Evolutionary conservation across 1,139 yeast species (phyloP), one percentile per base, ranked within the genome.

Genomic region (Sugiyamaella paludigena): DNA sequence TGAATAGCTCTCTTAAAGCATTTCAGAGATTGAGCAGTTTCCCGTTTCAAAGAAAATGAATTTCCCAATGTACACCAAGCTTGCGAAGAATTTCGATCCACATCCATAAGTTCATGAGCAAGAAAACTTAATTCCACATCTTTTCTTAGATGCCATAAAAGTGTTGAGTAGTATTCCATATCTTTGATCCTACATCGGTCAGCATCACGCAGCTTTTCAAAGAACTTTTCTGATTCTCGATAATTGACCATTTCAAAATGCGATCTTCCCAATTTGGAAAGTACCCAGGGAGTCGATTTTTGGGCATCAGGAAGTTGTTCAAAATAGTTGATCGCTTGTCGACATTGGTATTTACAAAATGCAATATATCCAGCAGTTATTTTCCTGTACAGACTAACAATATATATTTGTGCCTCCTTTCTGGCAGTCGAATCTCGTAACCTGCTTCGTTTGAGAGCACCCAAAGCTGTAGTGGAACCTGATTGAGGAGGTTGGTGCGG

Each of bases 1-100:
- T 80, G 80, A 2, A 82, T 78, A 1, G 98, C 92, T 53, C 89
- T 80, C 54, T 81, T 81, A 68, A 94, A 89, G 63, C 96, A 88
- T 61, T 82, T 82, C 38, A 91, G 81, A 0, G 98, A 96, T 64
- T 87, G 95, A 56, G 87, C 95, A 2, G 95, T 87, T 60, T 92
- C 97, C 54, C 88, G 75, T 35, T 80, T 81, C 36, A 91, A 72
- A 10, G 97, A 87, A 58, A 87, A 87, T 43, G 92, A 77, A 65
- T 94, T 92, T 1, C 98, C 98, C 47, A 89, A 74, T 0, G 87
- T 83, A 60, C 95, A 87, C 98, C 98, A 92, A 0, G 97, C 84
- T 54, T 88, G 84, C 2, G 96, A 85, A 7, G 83, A 74, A 28
- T 76, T 69, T 10, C 84, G 74, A 58, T 83, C 81, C 28, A 84